These are phyloP conservation scores for Aspergillus ochraceoroseus DNA, from an alignment of 2,329 filamentous ascomycete species.

Conservation along the genomic window DNA sequence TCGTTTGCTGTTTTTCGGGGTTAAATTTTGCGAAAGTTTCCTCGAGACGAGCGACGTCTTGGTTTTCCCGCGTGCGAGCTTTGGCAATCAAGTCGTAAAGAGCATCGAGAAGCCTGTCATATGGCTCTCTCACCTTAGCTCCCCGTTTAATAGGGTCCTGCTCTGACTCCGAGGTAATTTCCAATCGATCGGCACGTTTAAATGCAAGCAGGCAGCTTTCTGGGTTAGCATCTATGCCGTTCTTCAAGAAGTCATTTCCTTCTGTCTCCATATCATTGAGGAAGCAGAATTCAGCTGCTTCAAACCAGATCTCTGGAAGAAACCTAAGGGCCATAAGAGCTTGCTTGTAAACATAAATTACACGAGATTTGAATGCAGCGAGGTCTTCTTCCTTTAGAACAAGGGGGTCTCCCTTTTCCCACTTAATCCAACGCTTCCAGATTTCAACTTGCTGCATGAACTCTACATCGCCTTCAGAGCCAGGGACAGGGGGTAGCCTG, in stretches of 20 bases:
- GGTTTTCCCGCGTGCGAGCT: conserved; percentile 60
- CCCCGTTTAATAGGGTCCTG: conserved; percentile 64
- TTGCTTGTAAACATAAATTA: conserved; percentile 89
- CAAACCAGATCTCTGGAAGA: conserved; percentile 93
- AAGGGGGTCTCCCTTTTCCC: conserved; percentile 90
- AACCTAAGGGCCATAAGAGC: conserved; percentile 89
- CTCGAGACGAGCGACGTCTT: conserved; percentile 53
- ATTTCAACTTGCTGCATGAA: conserved; percentile 77
- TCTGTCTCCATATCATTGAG: conserved; percentile 66
- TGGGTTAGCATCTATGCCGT: conserved; percentile 83
- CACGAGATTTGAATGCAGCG: conserved; percentile 67
- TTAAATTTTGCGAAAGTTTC: conserved; percentile 48
- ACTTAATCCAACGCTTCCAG: conserved; percentile 91
- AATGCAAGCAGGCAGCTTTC: conserved; percentile 89
- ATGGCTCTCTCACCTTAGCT: conserved; percentile 73
- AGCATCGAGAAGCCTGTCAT: conserved; percentile 73
- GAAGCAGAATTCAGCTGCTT: conserved; percentile 89
- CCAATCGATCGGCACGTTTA: conserved; percentile 81
- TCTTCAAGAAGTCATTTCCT: conserved; percentile 71
- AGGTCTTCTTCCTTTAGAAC: conserved; percentile 78
- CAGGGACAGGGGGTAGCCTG: conserved; percentile 72
- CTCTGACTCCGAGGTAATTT: conserved; percentile 69
- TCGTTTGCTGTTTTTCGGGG: conserved; percentile 35
- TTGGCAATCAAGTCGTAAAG: conserved; percentile 83
- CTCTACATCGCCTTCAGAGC: conserved; percentile 81